Evolutionary conservation across 306 rosid genomes (phyloP).

Genomic region (Rubus parviflorus): DNA sequence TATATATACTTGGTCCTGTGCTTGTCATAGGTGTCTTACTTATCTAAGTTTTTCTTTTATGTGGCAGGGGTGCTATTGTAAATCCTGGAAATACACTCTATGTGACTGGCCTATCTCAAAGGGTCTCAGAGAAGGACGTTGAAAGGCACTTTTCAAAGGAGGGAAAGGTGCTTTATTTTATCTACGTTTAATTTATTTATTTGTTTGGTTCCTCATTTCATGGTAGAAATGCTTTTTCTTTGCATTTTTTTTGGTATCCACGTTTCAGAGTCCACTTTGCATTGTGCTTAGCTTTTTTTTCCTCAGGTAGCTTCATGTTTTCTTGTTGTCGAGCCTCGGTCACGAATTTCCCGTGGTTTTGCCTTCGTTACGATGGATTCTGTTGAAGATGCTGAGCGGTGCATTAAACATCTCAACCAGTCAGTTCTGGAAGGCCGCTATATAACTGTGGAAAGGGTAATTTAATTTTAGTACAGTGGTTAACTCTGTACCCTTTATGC

Average conservation of each 20-base stretch:
- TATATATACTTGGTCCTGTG: background rate
- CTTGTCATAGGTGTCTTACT: background rate
- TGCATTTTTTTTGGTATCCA: background rate
- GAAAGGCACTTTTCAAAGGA: slow-evolving; percentile 92
- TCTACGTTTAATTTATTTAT: background rate
- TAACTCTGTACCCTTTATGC: slow-evolving; percentile 24
- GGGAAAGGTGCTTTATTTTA: slow-evolving; percentile 66
- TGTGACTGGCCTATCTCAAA: slow-evolving; percentile 90
- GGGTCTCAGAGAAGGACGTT: slow-evolving; percentile 86
- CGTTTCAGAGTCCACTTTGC: background rate
- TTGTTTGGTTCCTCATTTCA: background rate
- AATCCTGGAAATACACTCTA: slow-evolving; percentile 87
- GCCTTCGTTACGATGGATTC: slow-evolving; percentile 86
- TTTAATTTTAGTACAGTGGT: slow-evolving; percentile 26
- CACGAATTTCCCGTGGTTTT: slow-evolving; percentile 93
- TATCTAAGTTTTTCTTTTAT: slow-evolving; percentile 13
- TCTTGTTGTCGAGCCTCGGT: slow-evolving; percentile 93
- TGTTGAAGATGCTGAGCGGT: slow-evolving; percentile 79
- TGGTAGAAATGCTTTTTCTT: background rate
- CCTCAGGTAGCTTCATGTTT: slow-evolving; percentile 91
- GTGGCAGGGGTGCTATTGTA: slow-evolving; percentile 42
- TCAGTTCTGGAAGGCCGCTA: slow-evolving; percentile 93
- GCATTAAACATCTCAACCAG: slow-evolving; percentile 90
- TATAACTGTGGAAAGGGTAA: slow-evolving; percentile 95
- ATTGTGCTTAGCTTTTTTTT: slow-evolving; percentile 10